Evolutionary conservation across 306 rosid species (phyloP), one percentile per base, ranked within the genome.

Genomic region (Cicer arietinum): DNA sequence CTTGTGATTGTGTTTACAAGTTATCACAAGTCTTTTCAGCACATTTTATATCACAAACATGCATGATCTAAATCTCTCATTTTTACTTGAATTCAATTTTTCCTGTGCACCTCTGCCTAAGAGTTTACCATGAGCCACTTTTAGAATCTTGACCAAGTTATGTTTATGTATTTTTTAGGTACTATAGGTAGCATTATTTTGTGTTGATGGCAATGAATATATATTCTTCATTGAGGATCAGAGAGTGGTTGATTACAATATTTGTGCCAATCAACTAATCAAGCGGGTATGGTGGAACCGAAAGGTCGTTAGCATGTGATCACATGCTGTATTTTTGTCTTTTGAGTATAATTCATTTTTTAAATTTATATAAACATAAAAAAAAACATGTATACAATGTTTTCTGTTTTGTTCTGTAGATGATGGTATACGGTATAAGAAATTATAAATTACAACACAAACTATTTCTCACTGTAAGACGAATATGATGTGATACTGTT

Each of bases 301-400:
- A 79, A 77, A 76, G 85, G 80, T 77, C 80, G 80, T 44, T 30
- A 58, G 45, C 98, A 93, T 88, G 95, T 93, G 97, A 66, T 69
- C 98, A 93, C 95, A 86, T 91, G 97, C 88, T 80, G 62, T 64
- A 67, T 69, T 81, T 72, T 84, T 82, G 89, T 82, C 88, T 46
- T 84, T 46, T 62, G 65, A 75, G 79, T 75, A 14, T 14, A 62
- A 75, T 51, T 50, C 66, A 10, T 0, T 42, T 72, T 35, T 69
- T 37, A 2, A 42, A 30, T 30, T 30, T 30, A 30, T 30, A 30
- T 30, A 30, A 30, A 30, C 0, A 14, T 58, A 25, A 17, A 18
- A 25, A 63, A 4, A 8, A n/a, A 40, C 66, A 3, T 62, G 30
- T 7, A 60, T 59, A 42, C 76, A 66, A 18, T 66, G 67, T 64